Conservation (phyloP, 75 land plant genomes). For the Gnetum montanum region DNA sequence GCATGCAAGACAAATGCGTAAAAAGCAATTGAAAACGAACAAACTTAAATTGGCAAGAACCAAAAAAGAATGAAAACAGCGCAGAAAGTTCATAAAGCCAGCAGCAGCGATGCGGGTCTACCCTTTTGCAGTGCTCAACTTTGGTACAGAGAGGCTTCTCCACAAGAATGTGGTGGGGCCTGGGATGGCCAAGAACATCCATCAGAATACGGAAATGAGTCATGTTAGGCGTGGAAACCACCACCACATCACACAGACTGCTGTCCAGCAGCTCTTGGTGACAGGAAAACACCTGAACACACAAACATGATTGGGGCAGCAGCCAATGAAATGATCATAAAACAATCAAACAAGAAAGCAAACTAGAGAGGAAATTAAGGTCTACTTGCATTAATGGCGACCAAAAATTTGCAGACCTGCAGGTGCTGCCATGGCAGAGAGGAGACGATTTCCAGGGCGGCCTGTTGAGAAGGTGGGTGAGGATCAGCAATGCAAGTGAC, state of each 20-base stretch:
- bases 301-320: background rate
- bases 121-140: slow-evolving; percentile 74
- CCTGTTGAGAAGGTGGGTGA: slow-evolving; percentile 56
- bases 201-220: slow-evolving; percentile 78
- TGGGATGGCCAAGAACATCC: slow-evolving; percentile 74
- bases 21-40: too few relatives aligned
- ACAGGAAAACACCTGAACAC: slow-evolving; percentile 59
- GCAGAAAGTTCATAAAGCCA: too few relatives aligned
- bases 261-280: slow-evolving; percentile 79
- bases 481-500: slow-evolving; percentile 86
- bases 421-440: slow-evolving; percentile 37
- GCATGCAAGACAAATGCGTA: too few relatives aligned
- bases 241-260: slow-evolving; percentile 78
- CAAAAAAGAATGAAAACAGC: too few relatives aligned
- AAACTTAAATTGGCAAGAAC: too few relatives aligned
- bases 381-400: too few relatives aligned
- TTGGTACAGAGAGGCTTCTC: slow-evolving; percentile 97
- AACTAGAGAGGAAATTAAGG: too few relatives aligned
- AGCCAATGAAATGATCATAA: background rate
- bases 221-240: slow-evolving; percentile 94
- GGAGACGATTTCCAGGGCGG: slow-evolving; percentile 42
- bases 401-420: too few relatives aligned
- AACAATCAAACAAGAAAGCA: too few relatives aligned
- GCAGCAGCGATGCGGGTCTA: too few relatives aligned
- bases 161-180: slow-evolving; percentile 75